Base-by-base conservation (phyloP, 106 monocot species). In the Posidonia australis region DNA sequence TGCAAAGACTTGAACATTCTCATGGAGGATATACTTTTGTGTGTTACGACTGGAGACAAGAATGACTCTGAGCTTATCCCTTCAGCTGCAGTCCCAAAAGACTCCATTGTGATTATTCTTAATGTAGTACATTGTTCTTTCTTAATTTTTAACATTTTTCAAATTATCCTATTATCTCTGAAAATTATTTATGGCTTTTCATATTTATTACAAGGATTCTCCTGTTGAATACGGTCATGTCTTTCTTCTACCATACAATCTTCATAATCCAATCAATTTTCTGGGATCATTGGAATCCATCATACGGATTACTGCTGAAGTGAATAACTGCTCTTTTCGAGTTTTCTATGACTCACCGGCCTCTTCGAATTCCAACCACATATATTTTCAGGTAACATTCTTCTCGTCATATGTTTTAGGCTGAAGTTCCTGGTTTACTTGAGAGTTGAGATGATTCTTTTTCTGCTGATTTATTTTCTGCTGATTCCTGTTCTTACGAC, bases 181-280 rank as follows among this genome's bases (percentile, higher is more conserved):
- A 27, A 26, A 24, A 21, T 49, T 28, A 49, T 20, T 30, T 62
- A 51, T 54, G 13, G 46, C 10, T n/a, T 27, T 48, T 59, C 41
- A 67, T 11, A 46, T 65, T 47, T 24, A n/a, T 62, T 72, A 65
- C 13, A 60, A 89, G 89, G 73, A 57, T 55, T 80, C 73, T 71
- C 89, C 89, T 51, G 48, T 80, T 36, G 89, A 85, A 51, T 89
- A 89, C 65, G 89, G 89, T 10, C 85, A 89, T 56, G 51, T 89
- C 53, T 85, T 78, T 63, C 72, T 89, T 79, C 70, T 89, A 12
- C 85, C 85, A 42, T 76, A 73, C 61, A 43, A 29, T 22, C 36
- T 43, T 29, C 41, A 74, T 72, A 20, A 31, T 36, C 60, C 51
- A 42, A 51, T 64, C 23, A 47, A 63, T 63, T 52, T 49, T 64